These are phyloP conservation scores for Dichomitus squalens DNA, from an alignment of 1,284 basidiomycete species.

Conservation along the genomic window DNA sequence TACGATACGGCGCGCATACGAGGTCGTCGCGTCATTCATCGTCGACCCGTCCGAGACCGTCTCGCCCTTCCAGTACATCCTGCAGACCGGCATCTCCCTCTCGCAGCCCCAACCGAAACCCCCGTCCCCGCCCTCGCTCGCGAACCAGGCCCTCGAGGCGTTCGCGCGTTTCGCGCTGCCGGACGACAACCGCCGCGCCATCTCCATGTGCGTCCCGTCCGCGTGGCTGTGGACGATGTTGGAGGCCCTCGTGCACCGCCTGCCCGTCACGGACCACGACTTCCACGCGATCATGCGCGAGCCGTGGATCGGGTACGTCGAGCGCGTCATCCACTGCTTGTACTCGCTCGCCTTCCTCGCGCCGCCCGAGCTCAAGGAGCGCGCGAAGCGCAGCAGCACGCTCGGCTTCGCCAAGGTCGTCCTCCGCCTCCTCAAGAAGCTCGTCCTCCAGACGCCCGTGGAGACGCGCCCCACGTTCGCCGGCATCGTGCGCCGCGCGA, in stretches of 20 bases:
- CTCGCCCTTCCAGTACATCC: constrained; percentile 58
- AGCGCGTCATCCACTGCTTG: constrained; percentile 78
- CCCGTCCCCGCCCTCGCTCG: constrained; percentile 53
- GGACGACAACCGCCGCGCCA: constrained; percentile 80
- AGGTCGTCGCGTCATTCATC: constrained; percentile 77
- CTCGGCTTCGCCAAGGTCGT: constrained; percentile 66
- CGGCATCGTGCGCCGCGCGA: constrained; percentile 72
- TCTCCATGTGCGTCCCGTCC: constrained; percentile 63
- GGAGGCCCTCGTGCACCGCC: constrained; percentile 73
- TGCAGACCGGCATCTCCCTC: constrained; percentile 49
- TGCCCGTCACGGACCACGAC: constrained; percentile 81
- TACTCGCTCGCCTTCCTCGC: constrained; percentile 89
- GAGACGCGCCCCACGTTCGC: constrained; percentile 59
- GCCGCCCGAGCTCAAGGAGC: constrained; percentile 70
- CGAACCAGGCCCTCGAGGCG: constrained; percentile 82
- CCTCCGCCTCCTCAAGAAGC: constrained; percentile 65
- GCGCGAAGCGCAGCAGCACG: constrained; percentile 60
- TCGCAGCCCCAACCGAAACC: constrained; percentile 41
- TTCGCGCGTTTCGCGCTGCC: constrained; percentile 77
- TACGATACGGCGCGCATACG: constrained; percentile 61
- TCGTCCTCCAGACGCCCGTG: constrained; percentile 48
- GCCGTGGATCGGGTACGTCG: constrained; percentile 77
- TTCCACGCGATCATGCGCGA: constrained; percentile 68
- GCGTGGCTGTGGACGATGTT: constrained; percentile 66
- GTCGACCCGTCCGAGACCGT: constrained; percentile 70